A percentile compares a stretch with the other conserved stretches of the same genome.
Conservation (phyloP, 2,329 filamentous ascomycete genomes). For the Arthrinium puccinioides region DNA sequence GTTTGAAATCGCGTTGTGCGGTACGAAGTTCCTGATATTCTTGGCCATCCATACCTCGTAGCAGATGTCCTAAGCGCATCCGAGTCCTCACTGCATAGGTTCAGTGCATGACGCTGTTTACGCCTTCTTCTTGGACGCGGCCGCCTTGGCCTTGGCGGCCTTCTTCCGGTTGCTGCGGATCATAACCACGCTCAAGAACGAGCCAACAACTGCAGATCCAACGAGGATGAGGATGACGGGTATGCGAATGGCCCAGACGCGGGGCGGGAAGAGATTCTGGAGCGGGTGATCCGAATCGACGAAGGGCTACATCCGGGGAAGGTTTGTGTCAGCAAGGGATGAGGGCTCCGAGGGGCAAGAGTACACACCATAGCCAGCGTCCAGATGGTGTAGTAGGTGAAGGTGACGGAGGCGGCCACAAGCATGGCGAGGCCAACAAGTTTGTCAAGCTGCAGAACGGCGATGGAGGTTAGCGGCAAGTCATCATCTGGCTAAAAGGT, state of each 20-base stretch:
- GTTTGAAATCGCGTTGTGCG: too few species aligned
- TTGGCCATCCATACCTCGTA: too few species aligned
- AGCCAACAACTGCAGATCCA: conserved; percentile 87
- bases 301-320: conserved; percentile 62
- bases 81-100: too few species aligned
- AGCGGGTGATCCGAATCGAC: conserved; percentile 91
- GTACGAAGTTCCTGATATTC: too few species aligned
- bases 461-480: too few species aligned
- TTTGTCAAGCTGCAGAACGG: conserved; percentile 79
- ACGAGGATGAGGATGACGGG: conserved; percentile 93
- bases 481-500: too few species aligned
- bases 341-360: conserved; percentile 5
- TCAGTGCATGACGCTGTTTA: too few species aligned
- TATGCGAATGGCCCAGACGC: conserved; percentile 97
- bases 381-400: conserved; percentile 93
- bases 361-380: conserved; percentile 83
- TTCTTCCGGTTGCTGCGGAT: conserved; percentile 98
- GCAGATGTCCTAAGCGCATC: too few species aligned
- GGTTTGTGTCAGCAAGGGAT: conserved; percentile 1
- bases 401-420: conserved; percentile 56
- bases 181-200: conserved; percentile 95
- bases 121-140: conserved; percentile 74
- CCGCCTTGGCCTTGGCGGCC: conserved; percentile 84
- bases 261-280: conserved; percentile 90
- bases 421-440: conserved; percentile 62